Conservation (phyloP, 805 yeast species). For the Cyberlindnera petersonii region DNA sequence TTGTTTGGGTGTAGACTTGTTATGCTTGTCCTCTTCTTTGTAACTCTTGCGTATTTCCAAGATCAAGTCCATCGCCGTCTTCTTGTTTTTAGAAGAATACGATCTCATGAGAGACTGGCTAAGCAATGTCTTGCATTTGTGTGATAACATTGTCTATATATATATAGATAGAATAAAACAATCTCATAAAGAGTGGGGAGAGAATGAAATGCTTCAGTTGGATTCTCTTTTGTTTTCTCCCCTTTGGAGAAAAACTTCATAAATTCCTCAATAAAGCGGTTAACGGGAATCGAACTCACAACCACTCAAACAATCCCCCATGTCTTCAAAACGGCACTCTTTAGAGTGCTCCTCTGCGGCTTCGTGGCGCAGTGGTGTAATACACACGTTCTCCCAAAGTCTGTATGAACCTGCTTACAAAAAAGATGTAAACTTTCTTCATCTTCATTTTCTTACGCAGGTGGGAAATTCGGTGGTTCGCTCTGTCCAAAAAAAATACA, state of each 20-base stretch:
- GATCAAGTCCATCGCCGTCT: too few relatives aligned
- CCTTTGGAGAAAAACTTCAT: not conserved
- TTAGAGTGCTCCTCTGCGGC: constrained; percentile 7
- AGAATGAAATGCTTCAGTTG: too few relatives aligned
- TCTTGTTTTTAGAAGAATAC: too few relatives aligned
- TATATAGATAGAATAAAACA: too few relatives aligned
- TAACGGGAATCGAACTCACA: constrained; percentile 8
- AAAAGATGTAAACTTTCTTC: constrained; percentile 14
- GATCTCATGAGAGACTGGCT: too few relatives aligned
- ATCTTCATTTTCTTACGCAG: constrained; percentile 17
- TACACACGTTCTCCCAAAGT: constrained; percentile 21
- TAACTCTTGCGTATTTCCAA: too few relatives aligned
- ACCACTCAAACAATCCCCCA: not conserved
- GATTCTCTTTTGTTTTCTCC: too few relatives aligned
- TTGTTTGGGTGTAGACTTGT: too few relatives aligned
- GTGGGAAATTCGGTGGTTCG: constrained; percentile 67
- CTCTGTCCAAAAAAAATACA: constrained; percentile 38
- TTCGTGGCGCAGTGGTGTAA: constrained; percentile 25
- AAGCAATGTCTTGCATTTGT: too few relatives aligned
- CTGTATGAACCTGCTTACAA: constrained; percentile 32
- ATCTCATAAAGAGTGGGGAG: too few relatives aligned
- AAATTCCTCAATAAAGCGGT: not conserved
- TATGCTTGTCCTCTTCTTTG: too few relatives aligned
- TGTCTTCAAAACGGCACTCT: not conserved
- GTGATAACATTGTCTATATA: too few relatives aligned